phyloP scores from a whole-genome alignment of 2,329 filamentous ascomycete species.

The Colletotrichum liriopes region DNA sequence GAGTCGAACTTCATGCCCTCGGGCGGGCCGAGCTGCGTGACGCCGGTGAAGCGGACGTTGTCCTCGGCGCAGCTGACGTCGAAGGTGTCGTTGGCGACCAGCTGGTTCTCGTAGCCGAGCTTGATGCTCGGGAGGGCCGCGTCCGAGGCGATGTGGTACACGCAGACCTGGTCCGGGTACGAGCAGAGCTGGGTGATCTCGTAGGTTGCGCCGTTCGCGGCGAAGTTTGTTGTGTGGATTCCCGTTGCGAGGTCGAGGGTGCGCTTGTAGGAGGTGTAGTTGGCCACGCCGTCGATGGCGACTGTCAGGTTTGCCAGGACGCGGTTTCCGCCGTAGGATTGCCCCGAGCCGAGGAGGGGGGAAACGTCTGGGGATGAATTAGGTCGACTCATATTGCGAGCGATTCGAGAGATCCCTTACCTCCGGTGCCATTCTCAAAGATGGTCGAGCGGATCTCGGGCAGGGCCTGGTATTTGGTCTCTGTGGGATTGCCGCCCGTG shows the following conservation, averaged over 20 bases:
- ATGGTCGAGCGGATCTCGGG: constrained; percentile 62
- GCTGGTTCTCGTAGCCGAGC: constrained; percentile 59
- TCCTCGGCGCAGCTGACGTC: constrained; percentile 52
- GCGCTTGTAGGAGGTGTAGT: constrained; percentile 55
- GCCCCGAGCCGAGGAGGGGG: constrained; percentile 55
- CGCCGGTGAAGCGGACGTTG: constrained; percentile 51
- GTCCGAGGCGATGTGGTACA: constrained; percentile 47
- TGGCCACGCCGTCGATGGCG: constrained; percentile 50
- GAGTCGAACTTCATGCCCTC: constrained; percentile 63
- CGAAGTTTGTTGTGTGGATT: constrained; percentile 54
- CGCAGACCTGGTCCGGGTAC: constrained; percentile 56
- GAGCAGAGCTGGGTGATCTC: constrained; percentile 53
- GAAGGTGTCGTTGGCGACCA: constrained; percentile 50
- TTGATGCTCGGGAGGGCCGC: constrained; percentile 56
- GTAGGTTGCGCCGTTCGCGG: constrained; percentile 54
- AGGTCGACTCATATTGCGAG: too few species aligned
- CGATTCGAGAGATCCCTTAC: constrained; percentile 44
- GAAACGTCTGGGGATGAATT: constrained; percentile 49
- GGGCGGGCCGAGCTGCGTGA: constrained; percentile 57
- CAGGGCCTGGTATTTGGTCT: constrained; percentile 53
- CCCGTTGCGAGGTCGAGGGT: constrained; percentile 61
- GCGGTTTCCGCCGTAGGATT: constrained; percentile 62
- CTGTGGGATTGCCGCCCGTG: constrained; percentile 62
- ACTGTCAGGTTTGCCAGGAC: constrained; percentile 64
- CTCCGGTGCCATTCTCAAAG: constrained; percentile 65